Base-by-base conservation (phyloP, 345 rosid species). In the Barbarea vulgaris region DNA sequence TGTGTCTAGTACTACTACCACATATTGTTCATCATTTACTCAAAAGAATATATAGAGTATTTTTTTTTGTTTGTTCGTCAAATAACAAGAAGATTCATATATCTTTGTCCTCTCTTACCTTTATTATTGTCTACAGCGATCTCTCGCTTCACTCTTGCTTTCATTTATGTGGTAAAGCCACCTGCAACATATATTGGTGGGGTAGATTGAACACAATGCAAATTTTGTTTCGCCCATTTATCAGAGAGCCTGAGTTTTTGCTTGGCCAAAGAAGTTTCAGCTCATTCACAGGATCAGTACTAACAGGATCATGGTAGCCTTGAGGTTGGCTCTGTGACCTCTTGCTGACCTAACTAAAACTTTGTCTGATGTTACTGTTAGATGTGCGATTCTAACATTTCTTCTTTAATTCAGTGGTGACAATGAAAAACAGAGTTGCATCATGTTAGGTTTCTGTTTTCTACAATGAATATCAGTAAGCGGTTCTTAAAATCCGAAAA, bases 11-110 rank as follows among this genome's bases (percentile, higher is more conserved):
- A 27, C 1, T 28, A 5, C 2, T 52, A n/a, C 13, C 74, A 51
- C 60, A 69, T 75, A 52, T 58, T 76, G 41, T 52, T 8, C 64
- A 50, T 6, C 46, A 24, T 11, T 22, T 60, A 50, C 62, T 69
- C 27, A 19, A 75, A 50, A 31, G 31, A 67, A 18, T 67, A 60
- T 75, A 58, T 75, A 51, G 62, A 62, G 64, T 42, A 42, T 42
- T 42, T 41, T 39, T 39, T 41, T 41, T 41, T 15, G 18, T 15
- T 42, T 42, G 47, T 42, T 42, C 3, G 14, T 21, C 3, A 48
- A 19, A 19, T 48, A 7, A 22, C 22, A 64, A 44, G 24, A 65
- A 54, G 22, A 24, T 47, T 37, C 53, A 3, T 61, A n/a, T 51
- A 10, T 72, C 52, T 50, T 53, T 15, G 36, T 67, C 11, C 37